These are phyloP conservation scores for Coemansia biformis DNA, from an alignment of 192 early-diverging fungal genomes.

Conservation along the genomic window DNA sequence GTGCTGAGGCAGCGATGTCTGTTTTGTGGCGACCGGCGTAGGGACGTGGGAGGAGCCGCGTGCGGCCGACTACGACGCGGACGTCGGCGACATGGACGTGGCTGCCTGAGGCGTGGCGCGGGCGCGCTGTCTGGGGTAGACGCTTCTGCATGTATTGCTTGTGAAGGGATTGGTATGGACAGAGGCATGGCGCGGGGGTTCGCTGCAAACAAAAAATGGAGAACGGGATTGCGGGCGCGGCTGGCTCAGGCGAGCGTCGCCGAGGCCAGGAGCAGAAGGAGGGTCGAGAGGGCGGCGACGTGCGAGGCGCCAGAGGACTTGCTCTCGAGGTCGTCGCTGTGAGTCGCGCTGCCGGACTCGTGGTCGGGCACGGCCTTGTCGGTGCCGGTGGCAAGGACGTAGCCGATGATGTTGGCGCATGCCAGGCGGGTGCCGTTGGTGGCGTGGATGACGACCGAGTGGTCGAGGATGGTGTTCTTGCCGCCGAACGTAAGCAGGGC, in stretches of 20 bases:
- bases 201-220: too few species aligned
- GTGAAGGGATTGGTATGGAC: too few species aligned
- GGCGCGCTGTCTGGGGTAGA: too few species aligned
- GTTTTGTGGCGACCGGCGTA: too few species aligned
- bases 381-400: conserved; percentile 12
- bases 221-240: too few species aligned
- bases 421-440: conserved; percentile 50
- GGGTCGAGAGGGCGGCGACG: too few species aligned
- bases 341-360: conserved; percentile 1
- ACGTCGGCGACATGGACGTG: conserved; percentile 28
- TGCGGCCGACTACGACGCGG: conserved; percentile 24
- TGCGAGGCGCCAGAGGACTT: background rate
- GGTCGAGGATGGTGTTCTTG: conserved; percentile 47
- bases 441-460: conserved; percentile 57
- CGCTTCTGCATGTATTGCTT: too few species aligned
- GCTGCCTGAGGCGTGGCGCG: background rate
- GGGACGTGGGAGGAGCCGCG: conserved; percentile 37
- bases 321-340: background rate
- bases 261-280: too few species aligned
- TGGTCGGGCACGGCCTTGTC: conserved; percentile 1
- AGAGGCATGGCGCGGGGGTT: too few species aligned
- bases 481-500: conserved; percentile 44
- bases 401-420: conserved; percentile 53
- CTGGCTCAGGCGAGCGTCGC: too few species aligned
- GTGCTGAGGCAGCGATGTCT: too few species aligned